These are phyloP conservation scores for Aureobasidium leucospermi DNA, from an alignment of 2,329 filamentous ascomycete genomes.

Conservation along the genomic window DNA sequence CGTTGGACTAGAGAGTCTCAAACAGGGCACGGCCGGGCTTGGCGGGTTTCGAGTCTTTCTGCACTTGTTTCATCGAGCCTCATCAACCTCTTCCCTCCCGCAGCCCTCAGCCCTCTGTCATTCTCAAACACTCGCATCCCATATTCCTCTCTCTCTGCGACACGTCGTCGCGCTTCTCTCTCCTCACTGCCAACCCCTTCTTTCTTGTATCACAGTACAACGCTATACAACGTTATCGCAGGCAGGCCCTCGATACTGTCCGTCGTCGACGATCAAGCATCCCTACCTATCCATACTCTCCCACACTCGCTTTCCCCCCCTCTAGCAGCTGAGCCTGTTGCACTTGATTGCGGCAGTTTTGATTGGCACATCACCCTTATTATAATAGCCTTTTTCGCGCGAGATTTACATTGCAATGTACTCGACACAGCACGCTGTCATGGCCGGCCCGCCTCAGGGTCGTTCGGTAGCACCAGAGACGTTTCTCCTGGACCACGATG, in stretches of 20 bases:
- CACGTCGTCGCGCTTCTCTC: slow-evolving; percentile 3
- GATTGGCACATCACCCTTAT: slow-evolving; percentile 4
- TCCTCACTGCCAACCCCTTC: neutral
- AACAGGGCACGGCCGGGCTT: slow-evolving; percentile 10
- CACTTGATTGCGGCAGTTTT: neutral
- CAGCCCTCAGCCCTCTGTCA: slow-evolving; percentile 9
- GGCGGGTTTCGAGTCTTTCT: slow-evolving; percentile 14
- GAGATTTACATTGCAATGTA: slow-evolving; percentile 32
- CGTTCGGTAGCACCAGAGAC: slow-evolving; percentile 77
- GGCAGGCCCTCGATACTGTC: slow-evolving; percentile 10
- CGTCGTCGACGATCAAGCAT: neutral
- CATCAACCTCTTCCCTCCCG: slow-evolving; percentile 12
- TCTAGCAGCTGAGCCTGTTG: neutral
- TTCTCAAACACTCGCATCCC: slow-evolving; percentile 13
- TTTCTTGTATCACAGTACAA: neutral
- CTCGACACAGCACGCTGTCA: slow-evolving; percentile 55
- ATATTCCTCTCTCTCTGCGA: slow-evolving; percentile 3
- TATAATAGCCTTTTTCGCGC: neutral
- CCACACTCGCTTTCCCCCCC: slow-evolving; percentile 4
- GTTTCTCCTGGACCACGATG: slow-evolving; percentile 95
- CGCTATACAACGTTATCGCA: slow-evolving; percentile 5
- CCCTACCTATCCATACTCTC: neutral
- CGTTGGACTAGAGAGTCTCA: slow-evolving; percentile 9
- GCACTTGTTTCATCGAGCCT: slow-evolving; percentile 11
- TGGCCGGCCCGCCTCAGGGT: slow-evolving; percentile 74